These are phyloP conservation scores for Pistacia vera DNA, from an alignment of 345 rosid species.

Conservation along the genomic window DNA sequence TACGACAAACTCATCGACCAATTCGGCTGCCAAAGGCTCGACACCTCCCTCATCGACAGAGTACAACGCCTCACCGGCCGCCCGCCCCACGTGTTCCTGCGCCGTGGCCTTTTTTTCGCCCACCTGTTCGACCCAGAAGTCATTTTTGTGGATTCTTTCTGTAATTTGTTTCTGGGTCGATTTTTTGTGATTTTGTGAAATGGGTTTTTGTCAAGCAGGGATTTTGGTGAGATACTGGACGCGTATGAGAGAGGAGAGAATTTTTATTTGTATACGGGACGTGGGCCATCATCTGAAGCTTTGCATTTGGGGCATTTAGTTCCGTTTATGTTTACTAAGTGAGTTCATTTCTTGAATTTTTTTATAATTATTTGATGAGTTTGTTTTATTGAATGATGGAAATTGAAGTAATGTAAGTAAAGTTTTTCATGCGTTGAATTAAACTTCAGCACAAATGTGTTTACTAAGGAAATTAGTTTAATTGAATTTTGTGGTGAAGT, in stretches of 20 bases:
- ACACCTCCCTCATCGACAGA: conserved; percentile 58
- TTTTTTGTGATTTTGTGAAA: not conserved
- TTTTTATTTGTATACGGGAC: conserved; percentile 87
- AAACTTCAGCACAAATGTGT: too few species aligned
- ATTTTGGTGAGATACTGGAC: conserved; percentile 74
- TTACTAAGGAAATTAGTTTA: too few species aligned
- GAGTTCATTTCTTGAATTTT: conserved; percentile 14
- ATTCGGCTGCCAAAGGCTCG: conserved; percentile 88
- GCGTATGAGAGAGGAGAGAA: conserved; percentile 81
- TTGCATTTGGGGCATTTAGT: conserved; percentile 88
- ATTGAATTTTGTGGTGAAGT: too few species aligned
- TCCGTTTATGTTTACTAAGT: conserved; percentile 98
- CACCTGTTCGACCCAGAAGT: conserved; percentile 47
- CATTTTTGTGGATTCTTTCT: not conserved
- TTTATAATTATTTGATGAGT: not conserved
- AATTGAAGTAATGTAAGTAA: not conserved
- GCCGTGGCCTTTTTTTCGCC: conserved; percentile 91
- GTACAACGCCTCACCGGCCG: conserved; percentile 75
- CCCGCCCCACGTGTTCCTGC: conserved; percentile 83
- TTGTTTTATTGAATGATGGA: not conserved
- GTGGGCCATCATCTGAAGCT: conserved; percentile 98
- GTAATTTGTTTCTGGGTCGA: not conserved
- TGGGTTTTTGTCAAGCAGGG: conserved; percentile 34
- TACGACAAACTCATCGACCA: conserved; percentile 88
- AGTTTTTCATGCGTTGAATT: not conserved